Conservation (phyloP, 2,329 filamentous ascomycete species). For the Drechslerella dactyloides region DNA sequence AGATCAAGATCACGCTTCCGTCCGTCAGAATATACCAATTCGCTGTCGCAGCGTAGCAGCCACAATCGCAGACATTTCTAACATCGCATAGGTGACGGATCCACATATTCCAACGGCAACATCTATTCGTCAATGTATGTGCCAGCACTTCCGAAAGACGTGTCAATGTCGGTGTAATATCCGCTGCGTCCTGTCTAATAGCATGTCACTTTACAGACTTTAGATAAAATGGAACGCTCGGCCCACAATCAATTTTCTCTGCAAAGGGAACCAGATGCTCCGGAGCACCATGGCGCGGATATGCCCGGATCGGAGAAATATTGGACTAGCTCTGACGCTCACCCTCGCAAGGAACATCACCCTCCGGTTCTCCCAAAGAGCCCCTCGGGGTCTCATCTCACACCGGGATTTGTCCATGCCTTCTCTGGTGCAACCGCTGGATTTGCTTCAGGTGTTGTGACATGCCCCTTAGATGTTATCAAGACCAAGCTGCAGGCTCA, state of each 20-base stretch:
- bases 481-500: slow-evolving; percentile 98
- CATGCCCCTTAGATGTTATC: slow-evolving; percentile 96
- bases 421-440: slow-evolving; percentile 87
- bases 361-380: slow-evolving; percentile 29
- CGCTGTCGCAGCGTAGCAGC: not conserved
- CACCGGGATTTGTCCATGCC: slow-evolving; percentile 72
- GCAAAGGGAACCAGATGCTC: slow-evolving; percentile 11
- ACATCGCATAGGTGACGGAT: not conserved
- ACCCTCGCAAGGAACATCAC: not conserved
- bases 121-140: slow-evolving; percentile 17
- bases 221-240: slow-evolving; percentile 38
- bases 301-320: slow-evolving; percentile 28
- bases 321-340: slow-evolving; percentile 19
- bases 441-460: slow-evolving; percentile 90
- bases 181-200: not conserved
- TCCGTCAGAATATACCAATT: not conserved
- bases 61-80: not conserved
- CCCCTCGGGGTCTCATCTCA: slow-evolving; percentile 58
- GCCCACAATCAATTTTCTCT: slow-evolving; percentile 23
- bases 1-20: not conserved
- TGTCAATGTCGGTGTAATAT: not conserved
- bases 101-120: not conserved
- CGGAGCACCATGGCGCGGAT: slow-evolving; percentile 11
- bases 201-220: not conserved
- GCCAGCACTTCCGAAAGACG: not conserved